phyloP scores from a whole-genome alignment of 768 basidiomycete species.

The Trametes cingulata region DNA sequence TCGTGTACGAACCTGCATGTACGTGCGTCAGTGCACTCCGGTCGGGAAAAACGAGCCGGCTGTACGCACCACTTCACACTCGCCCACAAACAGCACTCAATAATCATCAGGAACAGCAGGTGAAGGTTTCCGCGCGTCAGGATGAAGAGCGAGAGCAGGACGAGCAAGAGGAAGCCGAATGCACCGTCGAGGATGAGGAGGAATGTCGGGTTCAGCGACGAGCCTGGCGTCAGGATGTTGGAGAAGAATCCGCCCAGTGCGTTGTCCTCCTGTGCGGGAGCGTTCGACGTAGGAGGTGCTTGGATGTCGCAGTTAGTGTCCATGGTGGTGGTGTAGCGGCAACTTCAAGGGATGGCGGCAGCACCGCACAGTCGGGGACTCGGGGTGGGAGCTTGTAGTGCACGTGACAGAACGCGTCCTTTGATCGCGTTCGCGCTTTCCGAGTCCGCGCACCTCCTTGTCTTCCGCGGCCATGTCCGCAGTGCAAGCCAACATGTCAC shows the following conservation, averaged over 20 bases:
- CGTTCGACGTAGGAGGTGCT: background rate
- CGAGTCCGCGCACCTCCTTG: background rate
- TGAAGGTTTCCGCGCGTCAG: slow-evolving; percentile 68
- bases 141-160: slow-evolving; percentile 59
- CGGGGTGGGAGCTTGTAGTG: no score
- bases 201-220: slow-evolving; percentile 72
- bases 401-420: slow-evolving; percentile 16
- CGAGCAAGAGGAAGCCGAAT: slow-evolving; percentile 56
- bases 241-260: slow-evolving; percentile 42
- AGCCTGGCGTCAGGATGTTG: slow-evolving; percentile 70
- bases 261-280: slow-evolving; percentile 1
- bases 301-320: background rate
- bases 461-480: background rate
- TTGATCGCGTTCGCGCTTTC: slow-evolving; percentile 4
- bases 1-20: slow-evolving; percentile 36
- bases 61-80: slow-evolving; percentile 74
- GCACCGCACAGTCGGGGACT: no score
- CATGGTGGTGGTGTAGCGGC: background rate
- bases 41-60: background rate
- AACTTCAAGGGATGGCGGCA: background rate
- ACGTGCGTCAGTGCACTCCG: slow-evolving; percentile 8
- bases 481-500: background rate
- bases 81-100: slow-evolving; percentile 72
- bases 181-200: slow-evolving; percentile 62
- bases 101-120: slow-evolving; percentile 61